Percentiles rank a stretch among this genome's conserved stretches.
Evolutionary conservation across 176 grass and related monocot species (phyloP).

Genomic region (Olyra latifolia): DNA sequence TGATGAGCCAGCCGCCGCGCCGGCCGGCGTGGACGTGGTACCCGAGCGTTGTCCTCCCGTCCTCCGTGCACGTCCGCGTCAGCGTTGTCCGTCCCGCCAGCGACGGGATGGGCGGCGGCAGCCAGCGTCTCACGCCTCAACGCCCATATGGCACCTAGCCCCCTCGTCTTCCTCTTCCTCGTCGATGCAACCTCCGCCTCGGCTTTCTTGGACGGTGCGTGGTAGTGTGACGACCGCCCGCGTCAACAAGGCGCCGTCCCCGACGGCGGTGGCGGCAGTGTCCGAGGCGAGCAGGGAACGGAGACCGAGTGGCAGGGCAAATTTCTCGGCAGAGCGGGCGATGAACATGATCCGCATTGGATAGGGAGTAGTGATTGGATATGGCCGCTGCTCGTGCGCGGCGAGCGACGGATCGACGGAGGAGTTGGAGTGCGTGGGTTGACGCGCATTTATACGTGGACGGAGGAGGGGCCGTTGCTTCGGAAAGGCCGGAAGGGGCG

Average conservation of each 20-base stretch:
- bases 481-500: constrained; percentile 29
- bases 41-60: constrained; percentile 37
- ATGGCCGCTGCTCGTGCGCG: neutral
- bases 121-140: neutral
- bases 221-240: neutral
- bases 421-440: neutral
- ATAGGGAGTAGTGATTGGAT: neutral
- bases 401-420: neutral
- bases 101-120: constrained; percentile 61
- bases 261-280: neutral
- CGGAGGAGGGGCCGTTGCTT: neutral
- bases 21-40: constrained; percentile 34
- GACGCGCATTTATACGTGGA: constrained; percentile 39
- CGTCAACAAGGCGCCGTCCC: neutral
- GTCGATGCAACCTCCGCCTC: neutral
- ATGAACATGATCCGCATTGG: constrained; percentile 15
- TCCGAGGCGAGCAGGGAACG: constrained; percentile 32
- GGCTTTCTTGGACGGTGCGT: neutral
- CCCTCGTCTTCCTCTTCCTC: neutral
- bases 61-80: constrained; percentile 29
- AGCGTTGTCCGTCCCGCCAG: constrained; percentile 38
- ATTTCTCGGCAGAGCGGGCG: constrained; percentile 20
- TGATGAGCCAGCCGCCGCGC: constrained; percentile 22
- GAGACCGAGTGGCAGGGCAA: constrained; percentile 23
- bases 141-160: constrained; percentile 41